Evolutionary conservation across 2,329 filamentous ascomycete genomes (phyloP), one percentile per base, ranked within the genome.

Genomic region (Alternaria sp.): DNA sequence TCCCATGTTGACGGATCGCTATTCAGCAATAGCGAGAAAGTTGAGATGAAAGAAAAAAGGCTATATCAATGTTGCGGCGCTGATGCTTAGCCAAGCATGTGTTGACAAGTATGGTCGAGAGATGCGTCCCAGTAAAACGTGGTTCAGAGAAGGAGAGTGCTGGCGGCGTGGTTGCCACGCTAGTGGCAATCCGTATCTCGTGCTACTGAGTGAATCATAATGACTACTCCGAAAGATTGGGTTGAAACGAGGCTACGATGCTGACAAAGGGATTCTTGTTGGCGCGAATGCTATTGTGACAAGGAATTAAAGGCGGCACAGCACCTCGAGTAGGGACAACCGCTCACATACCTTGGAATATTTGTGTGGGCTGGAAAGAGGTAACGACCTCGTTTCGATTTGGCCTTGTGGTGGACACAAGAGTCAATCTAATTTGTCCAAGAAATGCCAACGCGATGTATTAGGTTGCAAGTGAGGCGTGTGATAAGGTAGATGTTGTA

Each of bases 401-500:
- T 20, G 14, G 43, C 49, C 59, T 56, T 44, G 59, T 58, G 58
- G 48, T 52, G 20, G 20, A n/a, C 16, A 32, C 49, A 20, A 46
- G 46, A 26, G 18, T 28, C 41, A 47, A 44, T 36, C 30, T 2
- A 18, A 30, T 16, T 38, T 46, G 24, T 26, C n/a, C 28, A 39
- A 30, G 36, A 4, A 18, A 34, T 32, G 58, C 30, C 42, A 61
- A 51, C 41, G n/a, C 46, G 57, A 42, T 60, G 57, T 49, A 36
- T 44, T 56, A 36, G 22, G 54, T 67, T 59, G 51, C 55, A 66
- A 57, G 59, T 63, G 63, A 64, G 64, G 61, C 57, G 60, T 63
- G 61, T 66, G 68, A 69, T 68, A 70, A 66, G 56, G 65, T 49
- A 41, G 54, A 44, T 46, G 64, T 59, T 64, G 66, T 60, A 55